A percentile compares a stretch with the other conserved stretches of the same genome.
Evolutionary conservation across 2,329 filamentous ascomycete genomes (phyloP).

Genomic region (Chrysoporthe puriensis): DNA sequence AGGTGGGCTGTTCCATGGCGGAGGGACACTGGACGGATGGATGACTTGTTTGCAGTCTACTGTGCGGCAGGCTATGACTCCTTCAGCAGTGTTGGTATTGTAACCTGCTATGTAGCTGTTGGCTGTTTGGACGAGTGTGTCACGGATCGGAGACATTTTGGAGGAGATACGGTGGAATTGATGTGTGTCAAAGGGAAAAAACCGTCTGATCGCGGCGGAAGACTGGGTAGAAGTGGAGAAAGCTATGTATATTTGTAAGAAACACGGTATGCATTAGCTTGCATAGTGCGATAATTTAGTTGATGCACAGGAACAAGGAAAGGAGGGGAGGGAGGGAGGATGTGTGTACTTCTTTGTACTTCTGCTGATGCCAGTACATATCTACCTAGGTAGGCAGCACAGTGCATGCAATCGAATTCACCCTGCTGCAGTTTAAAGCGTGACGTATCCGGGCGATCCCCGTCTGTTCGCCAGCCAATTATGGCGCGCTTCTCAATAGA

Average conservation of each 20-base stretch:
- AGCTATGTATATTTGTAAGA: not conserved
- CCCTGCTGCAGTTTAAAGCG: too few species aligned
- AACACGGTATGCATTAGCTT: not conserved
- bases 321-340: not conserved
- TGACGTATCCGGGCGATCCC: not conserved
- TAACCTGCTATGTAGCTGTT: conserved; percentile 23
- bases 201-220: not conserved
- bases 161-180: not conserved
- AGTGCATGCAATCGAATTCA: too few species aligned
- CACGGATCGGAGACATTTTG: not conserved
- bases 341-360: not conserved
- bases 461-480: not conserved
- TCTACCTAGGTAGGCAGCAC: not conserved
- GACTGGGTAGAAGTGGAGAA: not conserved
- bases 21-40: conserved; percentile 13
- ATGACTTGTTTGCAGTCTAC: conserved; percentile 21
- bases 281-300: not conserved
- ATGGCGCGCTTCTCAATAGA: not conserved
- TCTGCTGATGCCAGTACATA: not conserved
- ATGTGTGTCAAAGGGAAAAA: not conserved
- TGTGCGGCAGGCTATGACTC: conserved; percentile 19
- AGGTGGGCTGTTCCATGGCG: conserved; percentile 19
- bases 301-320: not conserved
- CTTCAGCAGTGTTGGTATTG: conserved; percentile 20
- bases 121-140: conserved; percentile 15